Base-by-base conservation (phyloP, 176 grass and related monocot species). In the Musa troglodytarum region DNA sequence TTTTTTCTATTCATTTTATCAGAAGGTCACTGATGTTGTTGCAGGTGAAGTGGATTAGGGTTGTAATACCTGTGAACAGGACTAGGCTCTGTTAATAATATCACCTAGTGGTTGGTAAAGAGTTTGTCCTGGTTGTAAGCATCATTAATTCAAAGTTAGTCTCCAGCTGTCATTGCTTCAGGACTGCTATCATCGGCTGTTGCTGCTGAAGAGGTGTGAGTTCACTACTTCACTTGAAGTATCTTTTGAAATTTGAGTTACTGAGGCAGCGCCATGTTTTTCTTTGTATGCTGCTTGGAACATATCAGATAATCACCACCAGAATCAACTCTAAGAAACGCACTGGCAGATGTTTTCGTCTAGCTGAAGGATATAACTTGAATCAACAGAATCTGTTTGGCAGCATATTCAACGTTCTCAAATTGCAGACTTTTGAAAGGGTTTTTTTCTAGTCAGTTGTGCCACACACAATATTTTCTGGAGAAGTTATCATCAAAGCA, bases 401-500 rank as follows among this genome's bases (percentile, higher is more conserved):
- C 34, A 50, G 11, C 1, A 49, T 68, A 15, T 49, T 50, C 17
- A 19, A 70, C 14, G 5, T 50, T 19, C 50, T n/a, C 68, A 70
- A 70, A 50, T 70, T 52, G 49, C 68, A 70, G 8, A 10, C 50
- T 69, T 50, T 34, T 50, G 29, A 2, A 69, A 50, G 14, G 29
- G 9, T 69, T 34, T 69, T 69, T 69, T 11, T n/a, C 34, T 34
- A 69, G 67, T 10, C 67, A 49, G 29, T 10, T 68, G 65, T 68
- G 17, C 43, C 19, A 7, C 19, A 11, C 43, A 11, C 21, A 50
- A 10, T 50, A n/a, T 70, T 52, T 23, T 70, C n/a, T 49, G 8
- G 11, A 9, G 49, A 70, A 70, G 19, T 79, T 79, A 82, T 80
- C 74, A 7, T 73, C 28, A 65, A 66, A 76, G 62, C 73, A 83